Evolutionary conservation across 768 basidiomycete genomes (phyloP), one percentile per base, ranked within the genome.

Genomic region (Auriscalpium orientale): DNA sequence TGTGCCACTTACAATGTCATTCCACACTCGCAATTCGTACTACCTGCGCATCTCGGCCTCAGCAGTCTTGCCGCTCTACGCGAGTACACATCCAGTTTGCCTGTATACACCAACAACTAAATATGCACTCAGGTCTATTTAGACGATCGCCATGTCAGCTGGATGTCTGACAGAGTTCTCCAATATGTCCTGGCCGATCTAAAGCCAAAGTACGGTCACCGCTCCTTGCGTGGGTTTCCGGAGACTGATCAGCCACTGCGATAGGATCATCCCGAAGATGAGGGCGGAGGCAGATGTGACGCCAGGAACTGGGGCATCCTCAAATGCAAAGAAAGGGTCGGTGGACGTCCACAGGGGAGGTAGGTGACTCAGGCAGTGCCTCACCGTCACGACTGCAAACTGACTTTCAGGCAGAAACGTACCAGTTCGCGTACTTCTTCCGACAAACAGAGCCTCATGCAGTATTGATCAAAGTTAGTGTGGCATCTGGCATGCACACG

Each of bases 371-470:
- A 18, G 28, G n/a, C 18, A 45, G 12, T 44, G 49, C 5, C 46
- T 33, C 50, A 51, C 55, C 51, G 51, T 50, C 54, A 50, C 47
- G 16, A 40, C 7, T 28, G 28, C 28, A 28, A 28, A 28, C 28
- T 28, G 28, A 28, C 28, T 28, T 35, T 20, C 28, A 33, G 49
- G 18, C 66, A 95, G 93, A 89, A 57, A 80, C 79, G 0, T 95
- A 95, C 65, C 93, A 95, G 61, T 93, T 91, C 67, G 91, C 88
- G 49, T 95, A 91, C 67, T 95, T 94, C 71, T 75, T 95, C 61
- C 81, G 91, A 21, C 85, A 84, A 69, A 84, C 82, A 2, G 91
- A 92, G 51, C 79, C 87, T 10, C 90, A 95, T 68, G 83, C 89
- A 0, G 77, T 94, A 2, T 73, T 93, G 8, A 73, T 90, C 62